Evolutionary conservation across 2,329 filamentous ascomycete species (phyloP).

Genomic region (Gaeumannomyces sp.): DNA sequence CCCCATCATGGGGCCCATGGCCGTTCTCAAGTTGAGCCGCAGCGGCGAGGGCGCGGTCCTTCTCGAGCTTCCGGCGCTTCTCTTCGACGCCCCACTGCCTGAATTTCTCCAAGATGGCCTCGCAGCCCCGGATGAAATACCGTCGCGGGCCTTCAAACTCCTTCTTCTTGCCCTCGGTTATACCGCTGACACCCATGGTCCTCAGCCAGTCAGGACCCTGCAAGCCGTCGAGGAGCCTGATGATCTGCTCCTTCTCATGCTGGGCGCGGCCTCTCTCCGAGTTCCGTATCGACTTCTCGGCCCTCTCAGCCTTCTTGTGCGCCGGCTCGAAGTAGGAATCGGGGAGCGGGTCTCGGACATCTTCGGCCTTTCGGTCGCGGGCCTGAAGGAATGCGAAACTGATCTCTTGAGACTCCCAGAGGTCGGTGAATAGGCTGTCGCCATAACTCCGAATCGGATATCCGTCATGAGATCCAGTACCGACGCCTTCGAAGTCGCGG

Average conservation of each 20-base stretch:
- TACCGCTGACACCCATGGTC: conserved; percentile 79
- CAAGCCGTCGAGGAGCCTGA: conserved; percentile 68
- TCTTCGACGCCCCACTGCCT: conserved; percentile 83
- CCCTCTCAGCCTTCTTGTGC: conserved; percentile 53
- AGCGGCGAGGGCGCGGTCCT: conserved; percentile 55
- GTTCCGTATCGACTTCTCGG: conserved; percentile 58
- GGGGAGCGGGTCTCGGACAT: conserved; percentile 46
- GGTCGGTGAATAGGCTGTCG: conserved; percentile 49
- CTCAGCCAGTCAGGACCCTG: conserved; percentile 90
- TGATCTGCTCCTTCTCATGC: conserved; percentile 60
- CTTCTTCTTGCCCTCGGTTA: conserved; percentile 81
- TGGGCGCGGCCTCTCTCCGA: conserved; percentile 58
- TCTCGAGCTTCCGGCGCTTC: conserved; percentile 71
- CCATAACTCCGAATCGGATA: conserved; percentile 45
- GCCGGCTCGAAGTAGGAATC: conserved; percentile 47
- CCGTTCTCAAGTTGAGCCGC: conserved; percentile 19
- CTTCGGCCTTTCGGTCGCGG: conserved; percentile 35
- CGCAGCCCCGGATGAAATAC: conserved; percentile 79
- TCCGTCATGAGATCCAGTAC: neutral
- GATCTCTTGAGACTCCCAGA: conserved; percentile 50
- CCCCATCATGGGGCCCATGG: conserved; percentile 10
- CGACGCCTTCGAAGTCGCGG: neutral
- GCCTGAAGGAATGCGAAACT: conserved; percentile 48
- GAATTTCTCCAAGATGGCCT: conserved; percentile 80
- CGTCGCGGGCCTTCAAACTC: conserved; percentile 79